A percentile compares a stretch with the other conserved stretches of the same genome.
phyloP scores from a whole-genome alignment of 805 yeast genomes.

The Schizosaccharomyces octosporus region DNA sequence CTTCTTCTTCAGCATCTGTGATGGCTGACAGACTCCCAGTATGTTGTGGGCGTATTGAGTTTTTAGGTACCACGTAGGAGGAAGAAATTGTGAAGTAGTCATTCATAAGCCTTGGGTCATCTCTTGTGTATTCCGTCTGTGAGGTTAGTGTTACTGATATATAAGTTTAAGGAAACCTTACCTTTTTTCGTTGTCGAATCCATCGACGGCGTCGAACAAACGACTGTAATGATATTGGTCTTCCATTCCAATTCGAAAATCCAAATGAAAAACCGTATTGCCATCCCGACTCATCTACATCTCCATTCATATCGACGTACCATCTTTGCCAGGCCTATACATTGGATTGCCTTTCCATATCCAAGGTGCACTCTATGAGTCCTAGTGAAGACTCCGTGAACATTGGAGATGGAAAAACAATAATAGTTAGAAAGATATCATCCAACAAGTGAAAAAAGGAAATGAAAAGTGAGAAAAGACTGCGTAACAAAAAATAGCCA shows the following conservation, averaged over 20 bases:
- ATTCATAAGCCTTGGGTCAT: neutral
- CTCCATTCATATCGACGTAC: slow-evolving; percentile 45
- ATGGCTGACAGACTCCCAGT: neutral
- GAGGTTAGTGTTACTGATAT: neutral
- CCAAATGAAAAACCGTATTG: slow-evolving; percentile 30
- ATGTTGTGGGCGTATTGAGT: neutral
- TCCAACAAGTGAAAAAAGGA: too few relatives aligned
- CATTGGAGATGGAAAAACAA: too few relatives aligned
- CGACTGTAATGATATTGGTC: slow-evolving; percentile 27
- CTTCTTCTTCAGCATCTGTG: slow-evolving; percentile 2
- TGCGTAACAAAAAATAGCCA: too few relatives aligned
- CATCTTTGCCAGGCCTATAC: slow-evolving; percentile 29
- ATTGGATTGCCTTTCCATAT: neutral
- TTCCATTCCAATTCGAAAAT: slow-evolving; percentile 35
- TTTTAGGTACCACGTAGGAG: neutral
- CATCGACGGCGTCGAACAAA: slow-evolving; percentile 45
- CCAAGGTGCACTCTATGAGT: neutral
- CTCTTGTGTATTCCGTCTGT: neutral
- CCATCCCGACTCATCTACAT: slow-evolving; percentile 78
- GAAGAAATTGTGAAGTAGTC: neutral
- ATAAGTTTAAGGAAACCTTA: neutral
- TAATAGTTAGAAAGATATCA: too few relatives aligned
- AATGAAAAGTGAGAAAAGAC: too few relatives aligned
- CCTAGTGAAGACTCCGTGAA: too few relatives aligned
- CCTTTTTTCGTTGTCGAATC: slow-evolving; percentile 19